Evolutionary conservation across 2,329 filamentous ascomycete species (phyloP).

Genomic region (Stromatinia cepivora): DNA sequence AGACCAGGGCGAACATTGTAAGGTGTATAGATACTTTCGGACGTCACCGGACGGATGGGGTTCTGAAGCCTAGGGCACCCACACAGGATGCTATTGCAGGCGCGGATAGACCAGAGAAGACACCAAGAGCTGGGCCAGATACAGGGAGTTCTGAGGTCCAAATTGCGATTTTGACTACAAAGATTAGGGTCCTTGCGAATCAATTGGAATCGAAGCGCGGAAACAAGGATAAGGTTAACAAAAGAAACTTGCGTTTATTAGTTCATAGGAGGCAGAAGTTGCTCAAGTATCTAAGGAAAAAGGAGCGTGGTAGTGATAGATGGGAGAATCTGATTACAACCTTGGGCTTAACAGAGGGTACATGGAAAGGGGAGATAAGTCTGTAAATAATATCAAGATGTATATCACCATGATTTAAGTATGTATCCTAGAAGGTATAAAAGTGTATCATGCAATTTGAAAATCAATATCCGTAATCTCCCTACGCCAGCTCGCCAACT

Average conservation of each 20-base stretch:
- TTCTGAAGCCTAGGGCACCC: conserved; percentile 52
- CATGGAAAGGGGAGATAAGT: conserved; percentile 87
- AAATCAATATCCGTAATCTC: conserved; percentile 33
- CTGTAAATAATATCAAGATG: conserved; percentile 50
- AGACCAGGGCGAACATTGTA: conserved; percentile 76
- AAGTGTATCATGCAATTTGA: conserved; percentile 34
- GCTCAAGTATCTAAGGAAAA: conserved; percentile 79
- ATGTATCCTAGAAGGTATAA: conserved; percentile 30
- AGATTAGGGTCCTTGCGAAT: conserved; percentile 80
- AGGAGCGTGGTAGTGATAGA: conserved; percentile 86
- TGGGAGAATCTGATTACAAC: conserved; percentile 85
- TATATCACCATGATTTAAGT: conserved; percentile 27
- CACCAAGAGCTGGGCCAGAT: conserved; percentile 78
- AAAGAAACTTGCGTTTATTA: conserved; percentile 81
- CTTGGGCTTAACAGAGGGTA: conserved; percentile 81
- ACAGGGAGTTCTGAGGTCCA: conserved; percentile 98
- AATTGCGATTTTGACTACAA: conserved; percentile 89
- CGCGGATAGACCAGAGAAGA: conserved; percentile 44
- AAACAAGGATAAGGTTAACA: conserved; percentile 89
- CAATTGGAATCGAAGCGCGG: conserved; percentile 67
- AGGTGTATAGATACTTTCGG: conserved; percentile 87
- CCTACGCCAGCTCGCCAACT: conserved; percentile 35
- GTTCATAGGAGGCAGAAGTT: conserved; percentile 89
- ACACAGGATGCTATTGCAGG: conserved; percentile 29
- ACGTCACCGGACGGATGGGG: conserved; percentile 79